Conservation (phyloP, 2,329 filamentous ascomycete genomes). For the Colletotrichum kahawae region DNA sequence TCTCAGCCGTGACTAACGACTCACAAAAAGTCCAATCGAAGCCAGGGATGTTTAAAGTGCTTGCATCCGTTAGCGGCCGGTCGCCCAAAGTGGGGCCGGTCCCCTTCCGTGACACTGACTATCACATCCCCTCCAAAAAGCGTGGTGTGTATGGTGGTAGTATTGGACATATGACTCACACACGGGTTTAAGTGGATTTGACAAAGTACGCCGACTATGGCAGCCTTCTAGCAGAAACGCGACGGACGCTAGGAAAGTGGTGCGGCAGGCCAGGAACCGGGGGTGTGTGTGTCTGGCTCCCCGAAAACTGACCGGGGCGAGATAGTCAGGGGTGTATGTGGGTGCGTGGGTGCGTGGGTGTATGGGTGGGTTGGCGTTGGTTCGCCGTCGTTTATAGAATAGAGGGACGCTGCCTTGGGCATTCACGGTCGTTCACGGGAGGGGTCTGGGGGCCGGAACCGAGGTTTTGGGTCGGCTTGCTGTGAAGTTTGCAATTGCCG, state of each 20-base stretch:
- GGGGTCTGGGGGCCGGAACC: background rate
- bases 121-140: background rate
- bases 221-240: background rate
- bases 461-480: background rate
- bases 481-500: background rate
- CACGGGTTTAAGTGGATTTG: background rate
- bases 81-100: background rate
- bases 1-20: background rate
- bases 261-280: background rate
- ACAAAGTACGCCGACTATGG: background rate
- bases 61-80: conserved; percentile 6
- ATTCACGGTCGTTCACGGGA: conserved; percentile 14
- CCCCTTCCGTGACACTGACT: background rate
- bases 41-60: conserved; percentile 1
- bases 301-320: background rate
- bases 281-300: background rate
- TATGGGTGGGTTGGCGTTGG: background rate
- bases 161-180: background rate
- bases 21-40: background rate
- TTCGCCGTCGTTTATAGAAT: background rate
- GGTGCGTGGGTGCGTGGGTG: background rate
- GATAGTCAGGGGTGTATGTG: background rate
- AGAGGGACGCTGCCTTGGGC: background rate
- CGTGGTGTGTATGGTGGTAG: background rate
- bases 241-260: background rate